Percentiles rank a stretch among this genome's conserved stretches.
Conservation (phyloP, 768 basidiomycete genomes). For the Serendipita sp. region DNA sequence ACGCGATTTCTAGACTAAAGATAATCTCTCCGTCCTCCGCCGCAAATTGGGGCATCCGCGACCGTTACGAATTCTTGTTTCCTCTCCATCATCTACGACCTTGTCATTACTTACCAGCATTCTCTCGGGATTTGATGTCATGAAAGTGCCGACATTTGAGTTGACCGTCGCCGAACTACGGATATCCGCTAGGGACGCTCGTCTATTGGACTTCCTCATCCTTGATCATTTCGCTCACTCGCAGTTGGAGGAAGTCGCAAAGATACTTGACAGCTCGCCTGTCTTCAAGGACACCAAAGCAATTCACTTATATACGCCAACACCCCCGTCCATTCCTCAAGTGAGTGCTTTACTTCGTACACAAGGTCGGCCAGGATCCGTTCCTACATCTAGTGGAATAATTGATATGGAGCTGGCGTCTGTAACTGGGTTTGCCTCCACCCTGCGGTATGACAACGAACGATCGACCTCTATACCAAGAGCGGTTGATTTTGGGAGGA, state of each 20-base stretch:
- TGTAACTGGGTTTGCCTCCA: neutral
- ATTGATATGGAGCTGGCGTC: slow-evolving; percentile 1
- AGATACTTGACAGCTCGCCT: slow-evolving; percentile 26
- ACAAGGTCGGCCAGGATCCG: too few relatives aligned
- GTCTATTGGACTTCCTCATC: slow-evolving; percentile 44
- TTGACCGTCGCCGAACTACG: slow-evolving; percentile 30
- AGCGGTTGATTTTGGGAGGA: slow-evolving; percentile 10
- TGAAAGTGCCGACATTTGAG: slow-evolving; percentile 26
- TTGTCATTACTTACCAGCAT: slow-evolving; percentile 38
- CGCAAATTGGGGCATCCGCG: slow-evolving; percentile 30
- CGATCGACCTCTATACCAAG: slow-evolving; percentile 22
- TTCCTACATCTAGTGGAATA: neutral
- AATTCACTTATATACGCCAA: slow-evolving; percentile 53
- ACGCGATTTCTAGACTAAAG: slow-evolving; percentile 22
- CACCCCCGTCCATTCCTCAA: slow-evolving; percentile 19
- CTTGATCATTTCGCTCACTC: slow-evolving; percentile 50
- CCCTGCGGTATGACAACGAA: neutral
- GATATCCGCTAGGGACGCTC: slow-evolving; percentile 17
- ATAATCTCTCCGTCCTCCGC: slow-evolving; percentile 32
- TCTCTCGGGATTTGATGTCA: slow-evolving; percentile 37
- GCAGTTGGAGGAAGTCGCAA: slow-evolving; percentile 39
- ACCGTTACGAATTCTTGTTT: slow-evolving; percentile 36
- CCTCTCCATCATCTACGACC: slow-evolving; percentile 44
- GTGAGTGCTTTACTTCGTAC: neutral
- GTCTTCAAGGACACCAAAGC: slow-evolving; percentile 41